phyloP scores from a whole-genome alignment of 2,329 filamentous ascomycete species.

The Gaeumannomyces tritici region DNA sequence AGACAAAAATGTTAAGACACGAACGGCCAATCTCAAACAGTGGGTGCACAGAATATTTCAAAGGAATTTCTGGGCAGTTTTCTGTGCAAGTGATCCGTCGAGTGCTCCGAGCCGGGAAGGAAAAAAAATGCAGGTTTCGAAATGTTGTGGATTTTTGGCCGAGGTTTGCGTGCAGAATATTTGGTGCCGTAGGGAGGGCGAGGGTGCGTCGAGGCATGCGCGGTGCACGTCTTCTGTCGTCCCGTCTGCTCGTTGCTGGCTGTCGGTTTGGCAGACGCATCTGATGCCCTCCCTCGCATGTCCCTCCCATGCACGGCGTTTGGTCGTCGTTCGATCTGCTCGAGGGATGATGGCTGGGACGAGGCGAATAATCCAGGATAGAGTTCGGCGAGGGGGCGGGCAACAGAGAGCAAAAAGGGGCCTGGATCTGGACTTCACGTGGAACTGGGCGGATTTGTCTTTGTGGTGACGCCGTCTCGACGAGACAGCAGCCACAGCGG shows the following conservation, averaged over 20 bases:
- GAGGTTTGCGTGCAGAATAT: background rate
- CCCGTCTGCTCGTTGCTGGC: too few relatives aligned
- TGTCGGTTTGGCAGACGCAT: background rate
- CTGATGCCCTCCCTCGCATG: too few relatives aligned
- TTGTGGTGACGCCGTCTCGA: background rate
- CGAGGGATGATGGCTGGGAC: background rate
- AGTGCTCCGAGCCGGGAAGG: background rate
- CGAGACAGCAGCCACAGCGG: background rate
- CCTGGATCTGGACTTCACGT: background rate
- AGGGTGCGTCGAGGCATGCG: background rate
- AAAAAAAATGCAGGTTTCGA: background rate
- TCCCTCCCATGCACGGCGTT: background rate
- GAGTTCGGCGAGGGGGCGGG: background rate
- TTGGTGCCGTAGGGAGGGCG: background rate
- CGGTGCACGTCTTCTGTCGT: background rate
- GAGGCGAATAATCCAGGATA: background rate
- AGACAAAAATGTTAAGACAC: constrained; percentile 3
- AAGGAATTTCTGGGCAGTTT: background rate
- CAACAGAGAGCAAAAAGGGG: background rate
- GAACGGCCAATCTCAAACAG: background rate
- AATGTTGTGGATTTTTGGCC: too few relatives aligned
- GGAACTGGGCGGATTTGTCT: background rate
- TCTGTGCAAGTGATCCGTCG: background rate
- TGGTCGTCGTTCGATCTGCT: background rate
- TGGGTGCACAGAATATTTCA: background rate